Evolutionary conservation across 2,329 filamentous ascomycete species (phyloP).

Genomic region (Plenodomus biglobosus): DNA sequence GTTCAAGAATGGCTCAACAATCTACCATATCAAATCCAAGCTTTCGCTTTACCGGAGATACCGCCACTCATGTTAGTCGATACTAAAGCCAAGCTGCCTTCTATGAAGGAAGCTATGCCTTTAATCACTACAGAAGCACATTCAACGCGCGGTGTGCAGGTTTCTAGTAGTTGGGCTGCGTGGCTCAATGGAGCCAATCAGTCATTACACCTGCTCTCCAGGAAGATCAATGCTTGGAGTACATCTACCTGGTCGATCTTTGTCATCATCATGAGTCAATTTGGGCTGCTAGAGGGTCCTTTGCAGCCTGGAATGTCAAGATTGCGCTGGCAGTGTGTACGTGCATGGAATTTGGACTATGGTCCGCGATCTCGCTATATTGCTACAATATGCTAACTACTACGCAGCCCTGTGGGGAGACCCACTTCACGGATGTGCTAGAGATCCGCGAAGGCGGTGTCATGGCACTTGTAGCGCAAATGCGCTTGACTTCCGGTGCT

Average conservation of each 20-base stretch:
- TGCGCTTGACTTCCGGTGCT: constrained; percentile 8
- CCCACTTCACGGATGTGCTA: constrained; percentile 14
- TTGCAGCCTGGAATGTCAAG: constrained; percentile 5
- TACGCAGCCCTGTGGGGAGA: constrained; percentile 15
- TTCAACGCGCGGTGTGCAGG: neutral
- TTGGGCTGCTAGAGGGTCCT: constrained; percentile 7
- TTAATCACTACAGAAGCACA: neutral
- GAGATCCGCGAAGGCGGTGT: constrained; percentile 16
- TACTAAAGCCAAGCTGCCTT: neutral
- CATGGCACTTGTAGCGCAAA: constrained; percentile 4
- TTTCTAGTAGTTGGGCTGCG: neutral
- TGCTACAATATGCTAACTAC: constrained; percentile 1
- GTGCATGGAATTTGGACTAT: constrained; percentile 1
- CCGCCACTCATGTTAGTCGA: neutral
- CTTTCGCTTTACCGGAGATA: constrained; percentile 4
- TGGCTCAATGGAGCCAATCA: neutral
- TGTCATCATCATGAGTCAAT: neutral
- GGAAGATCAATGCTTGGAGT: constrained; percentile 2
- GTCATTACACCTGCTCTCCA: neutral
- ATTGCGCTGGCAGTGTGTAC: constrained; percentile 26
- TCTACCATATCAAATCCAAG: constrained; percentile 8
- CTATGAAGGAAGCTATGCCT: neutral
- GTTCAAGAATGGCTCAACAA: constrained; percentile 16
- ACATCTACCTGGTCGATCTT: neutral
- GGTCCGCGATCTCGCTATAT: neutral